Conservation (phyloP, 1,284 basidiomycete species). For the Malassezia brasiliensis region DNA sequence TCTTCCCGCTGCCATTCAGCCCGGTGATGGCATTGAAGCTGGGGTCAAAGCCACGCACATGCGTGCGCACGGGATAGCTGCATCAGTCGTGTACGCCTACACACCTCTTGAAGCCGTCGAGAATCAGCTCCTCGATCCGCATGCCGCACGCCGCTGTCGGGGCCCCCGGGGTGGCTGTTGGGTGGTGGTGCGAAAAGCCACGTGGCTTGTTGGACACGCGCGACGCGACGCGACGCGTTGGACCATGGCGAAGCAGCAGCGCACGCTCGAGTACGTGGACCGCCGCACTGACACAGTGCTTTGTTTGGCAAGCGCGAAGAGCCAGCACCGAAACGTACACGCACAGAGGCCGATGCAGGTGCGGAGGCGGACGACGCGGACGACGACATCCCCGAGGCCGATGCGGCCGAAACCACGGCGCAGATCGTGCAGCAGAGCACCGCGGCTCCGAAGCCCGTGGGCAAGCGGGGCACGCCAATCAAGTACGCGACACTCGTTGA, state of each 20-base stretch:
- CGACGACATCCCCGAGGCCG: background rate
- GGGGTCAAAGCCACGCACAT: constrained; percentile 85
- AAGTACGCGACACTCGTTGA: constrained; percentile 86
- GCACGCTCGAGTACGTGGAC: constrained; percentile 8
- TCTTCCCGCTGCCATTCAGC: constrained; percentile 61
- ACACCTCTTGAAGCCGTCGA: constrained; percentile 52
- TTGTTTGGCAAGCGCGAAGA: background rate
- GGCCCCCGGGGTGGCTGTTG: too few species aligned
- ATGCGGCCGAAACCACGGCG: background rate
- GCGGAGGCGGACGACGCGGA: background rate
- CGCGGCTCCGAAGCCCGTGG: background rate
- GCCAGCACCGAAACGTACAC: background rate
- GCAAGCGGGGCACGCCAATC: constrained; percentile 45
- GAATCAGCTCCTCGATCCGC: constrained; percentile 51
- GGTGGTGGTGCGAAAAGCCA: background rate
- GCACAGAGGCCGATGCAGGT: background rate
- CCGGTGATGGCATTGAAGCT: constrained; percentile 98
- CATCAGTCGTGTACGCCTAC: constrained; percentile 1
- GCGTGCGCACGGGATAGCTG: constrained; percentile 77
- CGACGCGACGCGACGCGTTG: background rate
- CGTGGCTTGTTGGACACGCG: background rate
- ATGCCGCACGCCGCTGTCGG: constrained; percentile 21
- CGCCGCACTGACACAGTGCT: background rate
- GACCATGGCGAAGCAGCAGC: constrained; percentile 7
- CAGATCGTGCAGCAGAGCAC: background rate